phyloP scores from a whole-genome alignment of 2,329 filamentous ascomycete genomes.

The Colletotrichum cereale region DNA sequence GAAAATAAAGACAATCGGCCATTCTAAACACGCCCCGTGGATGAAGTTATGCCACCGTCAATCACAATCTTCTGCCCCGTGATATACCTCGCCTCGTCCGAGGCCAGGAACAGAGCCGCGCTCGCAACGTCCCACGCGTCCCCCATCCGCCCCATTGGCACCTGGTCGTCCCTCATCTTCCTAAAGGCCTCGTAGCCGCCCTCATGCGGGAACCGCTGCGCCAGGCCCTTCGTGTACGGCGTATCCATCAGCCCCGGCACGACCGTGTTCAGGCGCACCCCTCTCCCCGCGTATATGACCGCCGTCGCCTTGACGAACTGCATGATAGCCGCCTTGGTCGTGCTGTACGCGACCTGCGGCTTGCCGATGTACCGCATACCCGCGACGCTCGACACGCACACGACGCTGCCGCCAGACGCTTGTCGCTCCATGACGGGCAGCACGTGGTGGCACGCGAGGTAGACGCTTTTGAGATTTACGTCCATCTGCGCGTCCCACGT shows the following conservation, averaged over 20 bases:
- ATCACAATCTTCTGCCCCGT: conserved; percentile 68
- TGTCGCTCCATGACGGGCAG: conserved; percentile 68
- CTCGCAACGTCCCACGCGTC: conserved; percentile 71
- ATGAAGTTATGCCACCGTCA: conserved; percentile 59
- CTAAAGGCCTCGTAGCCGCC: conserved; percentile 50
- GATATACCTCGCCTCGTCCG: conserved; percentile 68
- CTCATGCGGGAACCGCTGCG: conserved; percentile 57
- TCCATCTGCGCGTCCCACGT: conserved; percentile 66
- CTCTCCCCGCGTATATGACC: conserved; percentile 61
- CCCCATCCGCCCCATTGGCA: conserved; percentile 71
- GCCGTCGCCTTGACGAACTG: conserved; percentile 64
- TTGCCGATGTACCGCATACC: conserved; percentile 63
- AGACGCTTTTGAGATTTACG: conserved; percentile 68
- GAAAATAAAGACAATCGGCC: no score
- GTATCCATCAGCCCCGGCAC: conserved; percentile 70
- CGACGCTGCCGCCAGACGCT: conserved; percentile 52
- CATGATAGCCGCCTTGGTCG: conserved; percentile 64
- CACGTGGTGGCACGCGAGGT: conserved; percentile 64
- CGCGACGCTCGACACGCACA: conserved; percentile 63
- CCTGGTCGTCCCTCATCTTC: conserved; percentile 64
- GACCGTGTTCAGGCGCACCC: conserved; percentile 65
- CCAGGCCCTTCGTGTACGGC: conserved; percentile 56
- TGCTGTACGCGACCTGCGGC: conserved; percentile 66
- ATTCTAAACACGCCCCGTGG: conserved; percentile 44
- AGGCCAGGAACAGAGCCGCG: conserved; percentile 64